A percentile compares a stretch with the other conserved stretches of the same genome.
phyloP scores from a whole-genome alignment of 352 stramenopile species.

The Phytophthora cajani region DNA sequence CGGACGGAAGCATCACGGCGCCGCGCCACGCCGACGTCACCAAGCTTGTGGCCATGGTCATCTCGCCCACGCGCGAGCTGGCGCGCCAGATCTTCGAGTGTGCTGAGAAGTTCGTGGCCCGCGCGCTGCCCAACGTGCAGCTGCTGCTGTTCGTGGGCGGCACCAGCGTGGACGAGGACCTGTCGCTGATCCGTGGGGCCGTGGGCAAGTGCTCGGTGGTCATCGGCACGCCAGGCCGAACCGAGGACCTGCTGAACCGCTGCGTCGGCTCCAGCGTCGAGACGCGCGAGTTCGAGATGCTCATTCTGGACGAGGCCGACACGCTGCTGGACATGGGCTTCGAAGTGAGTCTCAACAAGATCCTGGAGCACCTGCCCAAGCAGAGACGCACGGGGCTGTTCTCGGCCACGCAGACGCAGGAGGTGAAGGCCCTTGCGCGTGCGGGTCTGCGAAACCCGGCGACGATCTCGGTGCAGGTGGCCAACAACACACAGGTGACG shows the following conservation, averaged over 20 bases:
- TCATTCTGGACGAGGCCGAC: conserved; percentile 99
- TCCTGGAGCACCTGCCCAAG: conserved; percentile 96
- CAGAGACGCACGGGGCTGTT: conserved; percentile 96
- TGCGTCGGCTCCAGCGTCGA: conserved; percentile 84
- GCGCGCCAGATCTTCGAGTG: conserved; percentile 87
- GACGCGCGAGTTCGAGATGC: conserved; percentile 94
- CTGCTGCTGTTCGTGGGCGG: conserved; percentile 91
- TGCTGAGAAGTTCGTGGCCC: conserved; percentile 65
- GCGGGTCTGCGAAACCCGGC: conserved; percentile 98
- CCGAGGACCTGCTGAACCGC: conserved; percentile 88
- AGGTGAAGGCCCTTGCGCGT: conserved; percentile 95
- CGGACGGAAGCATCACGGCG: conserved; percentile 61
- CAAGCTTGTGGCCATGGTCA: conserved; percentile 84
- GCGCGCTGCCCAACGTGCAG: conserved; percentile 69
- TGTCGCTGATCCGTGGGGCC: conserved; percentile 64
- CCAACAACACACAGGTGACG: conserved; percentile 81
- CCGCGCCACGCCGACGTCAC: conserved; percentile 57
- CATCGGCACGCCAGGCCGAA: conserved; percentile 85
- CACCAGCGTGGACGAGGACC: conserved; percentile 88
- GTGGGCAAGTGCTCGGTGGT: conserved; percentile 77
- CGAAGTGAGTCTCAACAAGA: conserved; percentile 95
- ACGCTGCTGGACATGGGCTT: conserved; percentile 98
- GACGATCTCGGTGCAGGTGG: conserved; percentile 97
- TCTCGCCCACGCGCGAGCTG: conserved; percentile 91
- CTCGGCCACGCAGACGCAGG: conserved; percentile 92